These are phyloP conservation scores for Juncus inflexus DNA, from an alignment of 176 grass and related monocot genomes.

Conservation along the genomic window DNA sequence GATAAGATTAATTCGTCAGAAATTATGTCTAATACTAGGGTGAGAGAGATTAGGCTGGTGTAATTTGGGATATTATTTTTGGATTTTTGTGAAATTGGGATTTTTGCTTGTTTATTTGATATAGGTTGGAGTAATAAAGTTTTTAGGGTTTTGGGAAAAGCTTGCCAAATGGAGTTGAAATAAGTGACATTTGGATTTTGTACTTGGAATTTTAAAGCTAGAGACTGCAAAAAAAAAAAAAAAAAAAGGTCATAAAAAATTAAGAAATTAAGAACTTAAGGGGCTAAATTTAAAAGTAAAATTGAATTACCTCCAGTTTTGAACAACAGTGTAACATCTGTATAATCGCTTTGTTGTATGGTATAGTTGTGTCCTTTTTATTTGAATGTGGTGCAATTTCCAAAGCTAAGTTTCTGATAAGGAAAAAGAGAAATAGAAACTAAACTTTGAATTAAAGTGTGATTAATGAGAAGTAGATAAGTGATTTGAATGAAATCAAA, in stretches of 20 bases:
- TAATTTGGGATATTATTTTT: conserved; percentile 27
- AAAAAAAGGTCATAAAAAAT: neutral
- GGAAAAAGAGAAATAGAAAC: conserved; percentile 9
- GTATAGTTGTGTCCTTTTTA: conserved; percentile 25
- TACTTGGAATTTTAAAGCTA: conserved; percentile 65
- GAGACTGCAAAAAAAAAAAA: conserved; percentile 47
- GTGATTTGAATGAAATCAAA: too few species aligned
- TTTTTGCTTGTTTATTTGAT: conserved; percentile 44
- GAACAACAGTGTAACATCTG: conserved; percentile 41
- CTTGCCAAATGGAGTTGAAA: conserved; percentile 30
- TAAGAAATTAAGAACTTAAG: neutral
- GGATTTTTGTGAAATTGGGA: conserved; percentile 30
- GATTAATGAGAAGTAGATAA: too few species aligned
- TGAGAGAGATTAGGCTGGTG: conserved; percentile 54
- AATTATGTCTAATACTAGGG: conserved; percentile 75
- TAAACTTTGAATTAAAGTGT: too few species aligned
- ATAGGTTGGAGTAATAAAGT: conserved; percentile 63
- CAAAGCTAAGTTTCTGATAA: conserved; percentile 36
- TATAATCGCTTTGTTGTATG: conserved; percentile 45
- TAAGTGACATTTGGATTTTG: conserved; percentile 31
- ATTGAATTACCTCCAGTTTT: conserved; percentile 61
- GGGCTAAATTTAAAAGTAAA: neutral
- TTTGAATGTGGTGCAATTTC: conserved; percentile 23
- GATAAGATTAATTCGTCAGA: conserved; percentile 57
- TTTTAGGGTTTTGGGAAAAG: conserved; percentile 59